Base-by-base conservation (phyloP, 805 yeast species). In the Cyberlindnera subsufficiens region DNA sequence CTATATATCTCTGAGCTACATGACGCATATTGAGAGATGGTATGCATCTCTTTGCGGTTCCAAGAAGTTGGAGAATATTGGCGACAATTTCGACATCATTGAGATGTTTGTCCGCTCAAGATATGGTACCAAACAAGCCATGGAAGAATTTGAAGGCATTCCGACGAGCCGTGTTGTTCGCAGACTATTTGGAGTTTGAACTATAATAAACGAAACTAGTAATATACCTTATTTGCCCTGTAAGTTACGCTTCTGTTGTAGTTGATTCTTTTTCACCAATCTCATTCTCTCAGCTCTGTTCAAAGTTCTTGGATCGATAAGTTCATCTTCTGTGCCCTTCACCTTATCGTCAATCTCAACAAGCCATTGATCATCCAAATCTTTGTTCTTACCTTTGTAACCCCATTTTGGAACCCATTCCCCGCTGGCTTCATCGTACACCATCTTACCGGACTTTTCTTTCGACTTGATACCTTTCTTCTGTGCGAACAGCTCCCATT, bases 361-460 rank as follows among this genome's bases (percentile, higher is more conserved):
- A 59, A 88, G 73, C 99, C 99, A 93, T 66, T 93, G 97, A 58
- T 75, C 68, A 57, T 91, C 98, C 53, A 81, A 59, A 42, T 80
- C 78, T 68, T 93, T 91, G 67, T 93, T 93, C 66, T 80, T 79
- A 59, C 98, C 98, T 52, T 85, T 82, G 71, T 84, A 91, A 47
- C 99, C 99, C 99, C 99, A 93, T 66, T 89, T 91, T 56, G 95
- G 91, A 47, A 84, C 96, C 99, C 99, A 93, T 66, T 89, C 90
- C 40, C 91, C 90, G 27, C 77, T 68, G 29, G 77, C 93, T 64
- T 93, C 98, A 64, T 93, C 96, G 56, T 69, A 93, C 1, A 86
- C 88, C 77, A 82, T 71, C 68, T 87, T 93, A 37, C 96, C 96
- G 25, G 86, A 82, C 63, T 83, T 89, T 47, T 86, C 86, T 73